Percentiles rank a stretch among this genome's conserved stretches.
These are phyloP conservation scores for Amaranthus tricolor DNA, from an alignment of 179 eudicot genomes.

Conservation along the genomic window DNA sequence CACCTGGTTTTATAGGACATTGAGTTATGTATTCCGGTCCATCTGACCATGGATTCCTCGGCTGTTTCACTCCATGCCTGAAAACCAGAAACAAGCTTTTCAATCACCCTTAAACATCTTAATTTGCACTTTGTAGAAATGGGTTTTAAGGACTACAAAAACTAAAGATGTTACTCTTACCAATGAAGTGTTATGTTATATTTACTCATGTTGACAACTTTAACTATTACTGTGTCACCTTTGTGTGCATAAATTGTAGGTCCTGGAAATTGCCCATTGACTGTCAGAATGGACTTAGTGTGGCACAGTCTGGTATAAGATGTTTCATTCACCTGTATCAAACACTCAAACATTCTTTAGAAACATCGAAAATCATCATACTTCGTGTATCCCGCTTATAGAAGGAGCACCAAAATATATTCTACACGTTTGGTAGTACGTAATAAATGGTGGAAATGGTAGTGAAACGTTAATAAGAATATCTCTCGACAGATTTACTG, in stretches of 20 bases:
- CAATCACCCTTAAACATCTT: neutral
- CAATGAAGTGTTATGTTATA: slow-evolving; percentile 36
- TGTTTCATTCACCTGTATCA: slow-evolving; percentile 20
- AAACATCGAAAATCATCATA: no score
- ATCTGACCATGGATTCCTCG: slow-evolving; percentile 32
- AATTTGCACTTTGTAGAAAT: neutral
- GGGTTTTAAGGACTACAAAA: neutral
- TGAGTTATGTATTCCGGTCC: slow-evolving; percentile 40
- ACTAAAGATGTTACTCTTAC: neutral
- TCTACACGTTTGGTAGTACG: no score
- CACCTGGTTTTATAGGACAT: slow-evolving; percentile 33
- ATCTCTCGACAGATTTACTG: no score
- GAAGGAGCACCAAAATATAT: no score
- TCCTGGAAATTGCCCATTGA: slow-evolving; percentile 35
- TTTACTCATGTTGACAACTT: slow-evolving; percentile 25
- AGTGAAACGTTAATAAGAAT: no score
- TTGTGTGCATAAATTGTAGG: slow-evolving; percentile 26
- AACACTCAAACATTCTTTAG: no score
- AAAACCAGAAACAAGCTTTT: neutral
- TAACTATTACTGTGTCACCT: slow-evolving; percentile 31
- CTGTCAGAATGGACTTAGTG: slow-evolving; percentile 29
- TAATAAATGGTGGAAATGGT: no score
- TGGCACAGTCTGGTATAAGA: slow-evolving; percentile 22
- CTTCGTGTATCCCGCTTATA: no score
- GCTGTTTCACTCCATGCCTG: slow-evolving; percentile 34